These are phyloP conservation scores for Cryphonectria naterciae DNA, from an alignment of 2,329 filamentous ascomycete species.

Conservation along the genomic window DNA sequence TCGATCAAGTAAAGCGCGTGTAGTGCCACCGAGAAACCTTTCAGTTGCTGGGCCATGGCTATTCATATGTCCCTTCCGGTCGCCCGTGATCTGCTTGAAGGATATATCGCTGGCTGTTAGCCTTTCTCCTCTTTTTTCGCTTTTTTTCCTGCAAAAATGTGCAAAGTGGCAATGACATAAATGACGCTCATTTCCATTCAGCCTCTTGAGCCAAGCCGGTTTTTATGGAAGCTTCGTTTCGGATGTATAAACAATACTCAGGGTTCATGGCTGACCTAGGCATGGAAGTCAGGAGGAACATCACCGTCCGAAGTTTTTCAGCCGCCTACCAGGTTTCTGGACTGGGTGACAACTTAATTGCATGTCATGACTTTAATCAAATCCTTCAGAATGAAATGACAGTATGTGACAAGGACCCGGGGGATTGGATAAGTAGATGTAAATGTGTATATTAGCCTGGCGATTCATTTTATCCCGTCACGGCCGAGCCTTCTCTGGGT, in stretches of 20 bases:
- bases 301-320: conserved; percentile 18
- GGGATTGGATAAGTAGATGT: background rate
- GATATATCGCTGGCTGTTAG: background rate
- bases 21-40: background rate
- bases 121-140: background rate
- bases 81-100: background rate
- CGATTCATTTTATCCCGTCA: background rate
- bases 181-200: background rate
- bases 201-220: background rate
- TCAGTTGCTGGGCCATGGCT: background rate
- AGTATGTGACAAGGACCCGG: background rate
- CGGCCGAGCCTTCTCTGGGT: background rate
- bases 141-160: background rate
- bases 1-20: background rate
- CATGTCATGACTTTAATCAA: background rate
- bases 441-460: background rate
- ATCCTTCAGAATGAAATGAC: background rate
- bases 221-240: conserved; percentile 1
- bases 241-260: conserved; percentile 10
- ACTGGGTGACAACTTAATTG: background rate
- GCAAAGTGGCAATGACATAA: background rate
- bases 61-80: background rate
- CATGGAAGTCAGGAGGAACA: background rate
- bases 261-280: background rate
- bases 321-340: conserved; percentile 2